Conservation (phyloP, 352 stramenopile genomes). For the Peronospora belbahrii region DNA sequence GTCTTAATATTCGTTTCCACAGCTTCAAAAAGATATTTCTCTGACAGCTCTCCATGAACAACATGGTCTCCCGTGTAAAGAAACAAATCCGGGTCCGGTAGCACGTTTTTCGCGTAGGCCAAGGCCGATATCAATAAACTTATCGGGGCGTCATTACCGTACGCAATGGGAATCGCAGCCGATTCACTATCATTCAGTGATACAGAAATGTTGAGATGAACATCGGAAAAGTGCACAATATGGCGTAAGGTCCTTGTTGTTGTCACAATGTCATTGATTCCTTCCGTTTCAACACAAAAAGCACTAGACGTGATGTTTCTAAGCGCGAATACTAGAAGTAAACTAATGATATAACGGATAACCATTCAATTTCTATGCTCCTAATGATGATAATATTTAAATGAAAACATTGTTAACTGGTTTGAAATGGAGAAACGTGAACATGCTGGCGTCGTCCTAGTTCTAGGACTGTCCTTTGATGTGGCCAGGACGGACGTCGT, state of each 20-base stretch:
- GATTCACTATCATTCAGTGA: conserved; percentile 34
- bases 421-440: neutral
- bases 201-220: conserved; percentile 65
- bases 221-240: conserved; percentile 79
- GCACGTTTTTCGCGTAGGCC: conserved; percentile 43
- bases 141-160: conserved; percentile 43
- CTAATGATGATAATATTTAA: neutral
- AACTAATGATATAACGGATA: neutral
- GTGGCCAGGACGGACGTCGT: no score
- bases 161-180: conserved; percentile 27
- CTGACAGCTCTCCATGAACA: conserved; percentile 44
- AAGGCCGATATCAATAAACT: conserved; percentile 52
- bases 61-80: conserved; percentile 71
- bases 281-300: neutral
- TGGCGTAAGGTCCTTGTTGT: conserved; percentile 15
- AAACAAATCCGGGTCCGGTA: conserved; percentile 57
- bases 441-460: neutral
- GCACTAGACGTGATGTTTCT: conserved; percentile 8
- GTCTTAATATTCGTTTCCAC: conserved; percentile 50
- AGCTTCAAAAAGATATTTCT: conserved; percentile 42
- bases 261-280: neutral
- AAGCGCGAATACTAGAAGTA: conserved; percentile 2
- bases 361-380: neutral
- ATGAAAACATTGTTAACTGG: neutral
- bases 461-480: neutral